Conservation (phyloP, 805 yeast genomes). For the Spathaspora hagerdaliae region DNA sequence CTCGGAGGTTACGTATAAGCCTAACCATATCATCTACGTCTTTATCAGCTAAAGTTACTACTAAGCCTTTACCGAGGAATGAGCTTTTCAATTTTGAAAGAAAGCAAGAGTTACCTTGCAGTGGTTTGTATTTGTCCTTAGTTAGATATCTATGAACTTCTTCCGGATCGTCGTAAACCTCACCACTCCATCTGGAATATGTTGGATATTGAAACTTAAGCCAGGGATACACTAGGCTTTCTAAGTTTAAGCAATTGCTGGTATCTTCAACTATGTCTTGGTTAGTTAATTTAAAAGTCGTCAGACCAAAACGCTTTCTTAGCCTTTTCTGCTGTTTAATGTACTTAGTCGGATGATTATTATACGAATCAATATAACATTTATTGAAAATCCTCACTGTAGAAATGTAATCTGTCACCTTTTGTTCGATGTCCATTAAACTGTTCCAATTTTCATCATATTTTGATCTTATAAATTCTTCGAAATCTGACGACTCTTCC, state of each 20-base stretch:
- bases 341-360: not conserved
- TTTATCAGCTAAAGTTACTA: conserved; percentile 21
- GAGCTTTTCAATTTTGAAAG: conserved; percentile 15
- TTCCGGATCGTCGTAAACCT: conserved; percentile 6
- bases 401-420: conserved; percentile 39
- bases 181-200: conserved; percentile 39
- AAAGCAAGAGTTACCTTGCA: not conserved
- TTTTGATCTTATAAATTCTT: conserved; percentile 21
- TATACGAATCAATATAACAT: conserved; percentile 33
- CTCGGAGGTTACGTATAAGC: conserved; percentile 27
- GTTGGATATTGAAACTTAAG: conserved; percentile 32
- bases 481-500: conserved; percentile 16
- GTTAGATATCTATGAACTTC: not conserved
- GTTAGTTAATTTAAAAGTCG: not conserved
- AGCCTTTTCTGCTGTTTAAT: not conserved
- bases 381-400: conserved; percentile 44
- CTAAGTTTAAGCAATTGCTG: conserved; percentile 21
- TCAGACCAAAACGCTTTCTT: not conserved
- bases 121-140: not conserved
- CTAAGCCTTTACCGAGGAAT: conserved; percentile 28
- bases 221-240: conserved; percentile 36
- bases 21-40: conserved; percentile 22
- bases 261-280: not conserved
- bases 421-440: conserved; percentile 20
- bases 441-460: conserved; percentile 19